Evolutionary conservation across 1,284 basidiomycete genomes (phyloP).

Genomic region (Ceratobasidium sp.): DNA sequence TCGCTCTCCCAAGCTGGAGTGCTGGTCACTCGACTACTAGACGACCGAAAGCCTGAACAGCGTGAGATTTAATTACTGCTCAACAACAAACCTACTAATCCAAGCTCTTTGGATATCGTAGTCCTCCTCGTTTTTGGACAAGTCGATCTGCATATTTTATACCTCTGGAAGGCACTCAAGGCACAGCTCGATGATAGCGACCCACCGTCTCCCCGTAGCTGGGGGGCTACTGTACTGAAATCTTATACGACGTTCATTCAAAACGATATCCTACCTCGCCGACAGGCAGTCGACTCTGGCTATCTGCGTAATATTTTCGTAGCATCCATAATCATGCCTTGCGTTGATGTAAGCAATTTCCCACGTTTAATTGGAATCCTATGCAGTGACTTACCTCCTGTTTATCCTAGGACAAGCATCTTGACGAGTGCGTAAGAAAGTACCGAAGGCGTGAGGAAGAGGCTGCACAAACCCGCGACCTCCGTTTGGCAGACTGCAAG

Average conservation of each 20-base stretch:
- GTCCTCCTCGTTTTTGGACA: constrained; percentile 40
- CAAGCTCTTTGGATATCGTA: background rate
- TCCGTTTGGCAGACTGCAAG: constrained; percentile 37
- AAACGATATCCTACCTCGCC: constrained; percentile 35
- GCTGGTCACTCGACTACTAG: constrained; percentile 39
- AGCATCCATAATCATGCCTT: constrained; percentile 39
- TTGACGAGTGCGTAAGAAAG: constrained; percentile 37
- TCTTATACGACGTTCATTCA: constrained; percentile 35
- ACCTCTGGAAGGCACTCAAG: constrained; percentile 43
- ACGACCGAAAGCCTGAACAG: constrained; percentile 32
- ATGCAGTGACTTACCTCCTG: background rate
- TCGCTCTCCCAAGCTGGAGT: constrained; percentile 40
- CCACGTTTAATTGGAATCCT: too few relatives aligned
- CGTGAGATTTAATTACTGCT: background rate
- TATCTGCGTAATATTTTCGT: constrained; percentile 42
- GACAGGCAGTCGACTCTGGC: constrained; percentile 14
- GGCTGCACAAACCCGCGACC: constrained; percentile 31
- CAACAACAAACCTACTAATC: background rate
- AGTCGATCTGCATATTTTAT: constrained; percentile 41
- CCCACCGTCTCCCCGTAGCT: constrained; percentile 29
- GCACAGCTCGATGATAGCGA: constrained; percentile 31
- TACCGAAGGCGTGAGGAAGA: constrained; percentile 39
- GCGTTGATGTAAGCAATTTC: constrained; percentile 18
- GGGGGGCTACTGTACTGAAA: constrained; percentile 35
- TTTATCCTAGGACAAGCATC: constrained; percentile 21